Evolutionary conservation across 2,329 filamentous ascomycete species (phyloP).

Genomic region (Parasarocladium wereldwijsianum): DNA sequence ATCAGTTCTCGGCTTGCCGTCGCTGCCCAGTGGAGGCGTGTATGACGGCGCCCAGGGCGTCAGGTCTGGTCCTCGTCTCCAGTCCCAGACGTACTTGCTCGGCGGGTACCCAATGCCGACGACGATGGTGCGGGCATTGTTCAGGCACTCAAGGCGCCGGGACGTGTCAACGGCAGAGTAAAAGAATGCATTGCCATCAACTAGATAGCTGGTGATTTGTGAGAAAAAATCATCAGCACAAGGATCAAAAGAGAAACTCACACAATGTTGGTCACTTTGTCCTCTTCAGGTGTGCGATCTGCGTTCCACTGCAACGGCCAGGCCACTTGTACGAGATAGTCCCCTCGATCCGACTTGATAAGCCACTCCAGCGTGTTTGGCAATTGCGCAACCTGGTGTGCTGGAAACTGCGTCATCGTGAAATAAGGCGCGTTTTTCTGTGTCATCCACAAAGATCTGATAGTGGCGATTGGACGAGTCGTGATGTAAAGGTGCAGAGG

Average conservation of each 20-base stretch:
- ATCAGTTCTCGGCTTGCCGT: constrained; percentile 12
- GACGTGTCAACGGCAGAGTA: constrained; percentile 17
- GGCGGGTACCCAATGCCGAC: constrained; percentile 19
- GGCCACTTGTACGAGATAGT: constrained; percentile 16
- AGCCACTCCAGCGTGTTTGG: constrained; percentile 14
- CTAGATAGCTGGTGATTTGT: constrained; percentile 14
- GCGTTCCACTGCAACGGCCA: constrained; percentile 15
- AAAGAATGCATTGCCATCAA: constrained; percentile 21
- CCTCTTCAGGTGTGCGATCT: constrained; percentile 10
- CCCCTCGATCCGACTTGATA: constrained; percentile 12
- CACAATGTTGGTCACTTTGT: constrained; percentile 11
- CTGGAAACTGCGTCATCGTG: neutral
- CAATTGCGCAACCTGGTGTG: constrained; percentile 8
- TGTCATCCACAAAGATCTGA: no score
- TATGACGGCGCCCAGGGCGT: constrained; percentile 15
- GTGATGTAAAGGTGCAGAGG: neutral
- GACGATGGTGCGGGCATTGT: constrained; percentile 14
- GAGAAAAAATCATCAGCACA: neutral
- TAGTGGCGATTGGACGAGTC: neutral
- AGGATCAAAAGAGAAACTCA: constrained; percentile 10
- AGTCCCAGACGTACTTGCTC: constrained; percentile 14
- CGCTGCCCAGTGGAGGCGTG: constrained; percentile 10
- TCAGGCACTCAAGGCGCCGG: constrained; percentile 11
- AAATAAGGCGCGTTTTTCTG: neutral
- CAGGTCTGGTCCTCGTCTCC: constrained; percentile 15